These are phyloP conservation scores for Bjerkandera adusta DNA, from an alignment of 1,284 basidiomycete genomes.

Conservation along the genomic window DNA sequence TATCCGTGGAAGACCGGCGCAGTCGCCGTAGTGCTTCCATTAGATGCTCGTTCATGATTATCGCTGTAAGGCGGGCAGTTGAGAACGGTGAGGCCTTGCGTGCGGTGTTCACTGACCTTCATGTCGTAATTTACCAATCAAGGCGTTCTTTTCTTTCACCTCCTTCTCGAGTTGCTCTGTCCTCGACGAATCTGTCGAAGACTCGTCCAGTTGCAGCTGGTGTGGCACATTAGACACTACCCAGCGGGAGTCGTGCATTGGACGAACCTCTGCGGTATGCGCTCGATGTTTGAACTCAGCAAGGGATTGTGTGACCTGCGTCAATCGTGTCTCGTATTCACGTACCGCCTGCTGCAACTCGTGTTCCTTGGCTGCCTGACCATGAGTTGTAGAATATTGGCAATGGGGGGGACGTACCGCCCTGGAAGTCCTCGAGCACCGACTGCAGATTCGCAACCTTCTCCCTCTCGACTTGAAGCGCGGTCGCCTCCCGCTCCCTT, in stretches of 20 bases:
- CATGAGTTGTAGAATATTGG: constrained; percentile 16
- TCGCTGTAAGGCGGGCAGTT: constrained; percentile 67
- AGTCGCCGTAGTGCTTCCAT: constrained; percentile 95
- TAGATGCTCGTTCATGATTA: constrained; percentile 96
- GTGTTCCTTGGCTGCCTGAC: constrained; percentile 63
- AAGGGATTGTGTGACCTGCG: constrained; percentile 68
- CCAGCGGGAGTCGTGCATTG: neutral
- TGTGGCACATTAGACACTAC: neutral
- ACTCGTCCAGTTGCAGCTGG: constrained; percentile 73
- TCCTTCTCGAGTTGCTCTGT: constrained; percentile 81
- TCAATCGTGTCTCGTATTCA: constrained; percentile 78
- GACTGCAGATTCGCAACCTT: constrained; percentile 85
- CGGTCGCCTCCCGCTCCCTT: constrained; percentile 49
- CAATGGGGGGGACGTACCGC: constrained; percentile 50
- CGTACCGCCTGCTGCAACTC: constrained; percentile 77
- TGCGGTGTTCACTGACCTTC: constrained; percentile 62
- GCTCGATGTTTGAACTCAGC: constrained; percentile 87
- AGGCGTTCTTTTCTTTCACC: constrained; percentile 89
- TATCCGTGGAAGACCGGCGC: constrained; percentile 81
- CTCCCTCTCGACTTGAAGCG: constrained; percentile 70
- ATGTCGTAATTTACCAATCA: constrained; percentile 92
- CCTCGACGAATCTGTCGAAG: constrained; percentile 62
- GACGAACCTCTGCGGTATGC: constrained; percentile 74
- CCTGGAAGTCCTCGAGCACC: constrained; percentile 94
- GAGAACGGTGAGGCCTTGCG: neutral